phyloP scores from a whole-genome alignment of 768 basidiomycete species.

The Tricholoma bakamatsutake region DNA sequence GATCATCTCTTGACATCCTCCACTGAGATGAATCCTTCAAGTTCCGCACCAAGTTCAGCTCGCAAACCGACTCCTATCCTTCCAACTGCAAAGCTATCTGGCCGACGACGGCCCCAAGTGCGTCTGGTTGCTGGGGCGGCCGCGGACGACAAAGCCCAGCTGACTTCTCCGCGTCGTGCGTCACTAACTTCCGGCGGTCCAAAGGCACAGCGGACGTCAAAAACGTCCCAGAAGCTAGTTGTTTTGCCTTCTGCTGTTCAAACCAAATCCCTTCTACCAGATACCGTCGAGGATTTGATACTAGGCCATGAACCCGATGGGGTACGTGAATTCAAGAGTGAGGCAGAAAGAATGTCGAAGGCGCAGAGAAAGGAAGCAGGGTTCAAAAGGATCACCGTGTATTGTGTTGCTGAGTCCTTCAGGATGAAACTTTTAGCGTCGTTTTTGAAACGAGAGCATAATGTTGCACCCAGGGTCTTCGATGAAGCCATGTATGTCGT shows the following conservation, averaged over 20 bases:
- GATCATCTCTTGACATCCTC: not conserved
- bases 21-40: not conserved
- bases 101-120: constrained; percentile 23
- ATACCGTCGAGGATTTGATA: constrained; percentile 42
- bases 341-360: constrained; percentile 86
- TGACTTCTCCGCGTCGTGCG: constrained; percentile 26
- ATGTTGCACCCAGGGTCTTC: constrained; percentile 78
- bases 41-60: not conserved
- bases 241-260: constrained; percentile 88
- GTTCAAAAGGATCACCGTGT: constrained; percentile 80
- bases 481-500: constrained; percentile 94
- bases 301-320: constrained; percentile 67
- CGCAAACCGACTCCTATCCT: constrained; percentile 14
- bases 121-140: constrained; percentile 25
- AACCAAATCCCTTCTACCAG: constrained; percentile 56
- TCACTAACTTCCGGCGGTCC: constrained; percentile 35
- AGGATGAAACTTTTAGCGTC: constrained; percentile 79
- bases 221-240: constrained; percentile 88
- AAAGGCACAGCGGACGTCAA: constrained; percentile 76
- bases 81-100: constrained; percentile 21
- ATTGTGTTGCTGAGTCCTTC: constrained; percentile 82
- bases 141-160: constrained; percentile 14
- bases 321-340: constrained; percentile 73
- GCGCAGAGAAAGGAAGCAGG: constrained; percentile 77
- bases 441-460: constrained; percentile 91